These are phyloP conservation scores for Mycena capillaripes DNA, from an alignment of 768 basidiomycete genomes.

Conservation along the genomic window DNA sequence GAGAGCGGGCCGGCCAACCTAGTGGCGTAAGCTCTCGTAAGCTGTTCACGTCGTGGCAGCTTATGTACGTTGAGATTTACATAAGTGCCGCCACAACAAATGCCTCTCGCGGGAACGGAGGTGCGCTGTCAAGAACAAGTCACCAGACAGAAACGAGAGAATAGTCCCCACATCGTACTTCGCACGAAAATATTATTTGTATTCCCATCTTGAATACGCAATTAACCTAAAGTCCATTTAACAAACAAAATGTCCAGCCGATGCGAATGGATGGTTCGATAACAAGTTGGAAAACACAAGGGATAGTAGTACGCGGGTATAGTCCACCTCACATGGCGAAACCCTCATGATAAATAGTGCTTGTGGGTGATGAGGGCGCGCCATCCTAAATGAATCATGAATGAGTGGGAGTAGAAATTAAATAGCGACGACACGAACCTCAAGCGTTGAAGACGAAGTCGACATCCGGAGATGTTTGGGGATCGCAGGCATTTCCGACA, in stretches of 20 bases:
- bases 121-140: neutral
- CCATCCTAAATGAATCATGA: slow-evolving; percentile 14
- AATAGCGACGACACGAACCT: neutral
- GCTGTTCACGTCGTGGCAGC: too few relatives aligned
- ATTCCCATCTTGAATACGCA: slow-evolving; percentile 14
- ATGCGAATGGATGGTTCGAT: slow-evolving; percentile 9
- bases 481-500: slow-evolving; percentile 36
- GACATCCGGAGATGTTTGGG: slow-evolving; percentile 35
- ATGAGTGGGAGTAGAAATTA: neutral
- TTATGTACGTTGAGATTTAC: too few relatives aligned
- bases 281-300: slow-evolving; percentile 14
- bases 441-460: slow-evolving; percentile 32
- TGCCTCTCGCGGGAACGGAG: neutral
- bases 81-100: too few relatives aligned
- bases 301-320: slow-evolving; percentile 7
- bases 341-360: slow-evolving; percentile 32
- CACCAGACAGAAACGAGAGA: neutral
- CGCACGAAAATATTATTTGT: slow-evolving; percentile 19
- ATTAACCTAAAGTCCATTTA: slow-evolving; percentile 15
- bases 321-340: slow-evolving; percentile 30
- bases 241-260: neutral
- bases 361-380: slow-evolving; percentile 19
- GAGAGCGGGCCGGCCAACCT: too few relatives aligned
- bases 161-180: too few relatives aligned
- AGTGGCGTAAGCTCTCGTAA: too few relatives aligned